Percentiles rank a stretch among this genome's conserved stretches.
Evolutionary conservation across 106 monocot species (phyloP).

Genomic region (Phalaenopsis aphrodite): DNA sequence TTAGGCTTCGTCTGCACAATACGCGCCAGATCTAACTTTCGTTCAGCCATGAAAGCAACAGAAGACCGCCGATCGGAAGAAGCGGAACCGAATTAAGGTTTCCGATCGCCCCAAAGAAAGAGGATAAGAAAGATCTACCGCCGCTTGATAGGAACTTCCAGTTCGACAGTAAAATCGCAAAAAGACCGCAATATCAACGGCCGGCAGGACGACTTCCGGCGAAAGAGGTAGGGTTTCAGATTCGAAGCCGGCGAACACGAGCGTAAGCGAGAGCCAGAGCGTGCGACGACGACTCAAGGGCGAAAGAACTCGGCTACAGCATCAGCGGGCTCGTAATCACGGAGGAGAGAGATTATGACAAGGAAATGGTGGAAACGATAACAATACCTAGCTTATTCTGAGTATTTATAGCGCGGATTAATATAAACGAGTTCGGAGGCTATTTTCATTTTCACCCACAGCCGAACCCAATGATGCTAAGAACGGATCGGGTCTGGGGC

Average conservation of each 20-base stretch:
- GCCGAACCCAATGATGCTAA: neutral
- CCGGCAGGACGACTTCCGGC: neutral
- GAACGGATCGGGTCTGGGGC: neutral
- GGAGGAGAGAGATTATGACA: neutral
- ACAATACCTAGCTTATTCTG: neutral
- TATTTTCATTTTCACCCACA: neutral
- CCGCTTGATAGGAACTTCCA: neutral
- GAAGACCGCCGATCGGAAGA: constrained; percentile 2
- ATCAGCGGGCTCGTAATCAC: neutral
- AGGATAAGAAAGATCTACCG: neutral
- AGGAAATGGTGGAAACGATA: neutral
- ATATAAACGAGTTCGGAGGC: neutral
- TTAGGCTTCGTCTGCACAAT: constrained; percentile 15
- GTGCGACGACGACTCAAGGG: neutral
- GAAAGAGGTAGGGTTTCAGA: constrained; percentile 1
- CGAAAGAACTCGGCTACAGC: neutral
- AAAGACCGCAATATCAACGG: neutral
- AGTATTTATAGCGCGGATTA: neutral
- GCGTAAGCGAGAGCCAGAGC: neutral
- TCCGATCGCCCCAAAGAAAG: neutral
- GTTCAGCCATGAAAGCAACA: constrained; percentile 34
- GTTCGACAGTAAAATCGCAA: neutral
- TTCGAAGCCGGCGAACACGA: neutral
- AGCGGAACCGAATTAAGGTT: neutral
- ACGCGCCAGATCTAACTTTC: constrained; percentile 38